Base-by-base conservation (phyloP, 1,139 yeast genomes). In the Williopsis jadinii region DNA sequence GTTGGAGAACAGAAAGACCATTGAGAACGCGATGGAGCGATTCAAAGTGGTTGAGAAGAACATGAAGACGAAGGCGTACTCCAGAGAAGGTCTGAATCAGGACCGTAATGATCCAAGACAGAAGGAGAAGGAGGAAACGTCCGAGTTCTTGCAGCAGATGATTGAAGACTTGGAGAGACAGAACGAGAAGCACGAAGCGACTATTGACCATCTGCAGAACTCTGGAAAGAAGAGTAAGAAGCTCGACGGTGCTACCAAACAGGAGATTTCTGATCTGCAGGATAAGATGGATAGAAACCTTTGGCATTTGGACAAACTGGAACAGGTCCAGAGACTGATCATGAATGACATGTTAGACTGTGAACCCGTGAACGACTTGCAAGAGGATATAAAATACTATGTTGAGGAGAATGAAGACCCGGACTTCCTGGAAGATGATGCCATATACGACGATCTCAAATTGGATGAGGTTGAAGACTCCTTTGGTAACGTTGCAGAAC, bases 361-460 rank as follows among this genome's bases (percentile, higher is more conserved):
- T 1, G 95, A 87, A 26, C 77, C 77, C 45, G 78, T 94, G 13
- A 84, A 84, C 54, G 83, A 75, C 28, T 77, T 87, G 44, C 83
- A 82, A 56, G 99, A 94, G 45, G 97, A 92, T 61, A 84, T 94
- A 58, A 87, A 77, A 52, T 92, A 90, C 63, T 92, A 88, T 60
- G 95, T 94, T 36, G 97, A 92, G 49, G 85, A 92, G 49, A 94
- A 92, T 58, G 95, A 85, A 63, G 97, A 88, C 44, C 95, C 82
- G n/a, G 96, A 90, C 56, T 94, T 88, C 61, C 85, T 92, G 24
- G 97, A 92, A 58, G 95, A 92, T 61, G 97, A 92, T 54, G 92
- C 88, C 30, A 79, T 92, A 49, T 92, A 92, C 60, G 97, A 92
- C 52, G 88, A 80, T 44, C 73, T 92, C 50, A 92, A 85, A 41